These are phyloP conservation scores for Fusarium stilboides DNA, from an alignment of 2,329 filamentous ascomycete species.

Conservation along the genomic window DNA sequence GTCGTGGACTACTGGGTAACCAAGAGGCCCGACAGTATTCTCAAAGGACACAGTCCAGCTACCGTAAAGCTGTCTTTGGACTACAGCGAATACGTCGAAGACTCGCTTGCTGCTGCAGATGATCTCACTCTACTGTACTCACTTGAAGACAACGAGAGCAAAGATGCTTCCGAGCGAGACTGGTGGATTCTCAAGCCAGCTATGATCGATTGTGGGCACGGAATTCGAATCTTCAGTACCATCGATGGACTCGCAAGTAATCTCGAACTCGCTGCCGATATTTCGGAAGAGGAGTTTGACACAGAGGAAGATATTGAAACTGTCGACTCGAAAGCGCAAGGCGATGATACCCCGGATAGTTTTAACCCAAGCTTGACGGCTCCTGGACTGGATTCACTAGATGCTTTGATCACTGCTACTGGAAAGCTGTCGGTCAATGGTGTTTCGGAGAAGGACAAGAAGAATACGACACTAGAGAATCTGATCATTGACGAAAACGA, in stretches of 20 bases:
- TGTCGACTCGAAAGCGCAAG: background rate
- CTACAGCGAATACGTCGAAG: constrained; percentile 58
- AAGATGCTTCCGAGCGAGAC: constrained; percentile 49
- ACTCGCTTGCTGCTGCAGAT: constrained; percentile 56
- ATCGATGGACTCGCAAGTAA: constrained; percentile 55
- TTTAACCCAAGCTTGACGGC: constrained; percentile 46
- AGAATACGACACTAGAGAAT: constrained; percentile 15
- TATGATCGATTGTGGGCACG: constrained; percentile 58
- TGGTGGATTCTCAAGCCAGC: constrained; percentile 61
- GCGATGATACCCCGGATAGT: constrained; percentile 6
- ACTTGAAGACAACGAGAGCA: constrained; percentile 54
- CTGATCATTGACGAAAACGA: constrained; percentile 52
- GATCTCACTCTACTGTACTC: constrained; percentile 55
- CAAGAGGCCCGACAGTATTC: constrained; percentile 53
- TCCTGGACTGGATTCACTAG: constrained; percentile 51
- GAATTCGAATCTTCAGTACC: constrained; percentile 58
- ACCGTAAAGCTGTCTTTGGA: constrained; percentile 57
- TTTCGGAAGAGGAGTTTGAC: constrained; percentile 51
- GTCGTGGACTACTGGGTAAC: constrained; percentile 57
- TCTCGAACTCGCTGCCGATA: constrained; percentile 55
- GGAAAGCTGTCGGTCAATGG: constrained; percentile 39
- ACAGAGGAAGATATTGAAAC: constrained; percentile 1
- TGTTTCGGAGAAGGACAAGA: background rate
- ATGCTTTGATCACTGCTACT: constrained; percentile 52
- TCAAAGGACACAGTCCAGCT: constrained; percentile 51